A percentile compares a stretch with the other conserved stretches of the same genome.
These are phyloP conservation scores for Aureoboletus auriporus DNA, from an alignment of 768 basidiomycete species.

Conservation along the genomic window DNA sequence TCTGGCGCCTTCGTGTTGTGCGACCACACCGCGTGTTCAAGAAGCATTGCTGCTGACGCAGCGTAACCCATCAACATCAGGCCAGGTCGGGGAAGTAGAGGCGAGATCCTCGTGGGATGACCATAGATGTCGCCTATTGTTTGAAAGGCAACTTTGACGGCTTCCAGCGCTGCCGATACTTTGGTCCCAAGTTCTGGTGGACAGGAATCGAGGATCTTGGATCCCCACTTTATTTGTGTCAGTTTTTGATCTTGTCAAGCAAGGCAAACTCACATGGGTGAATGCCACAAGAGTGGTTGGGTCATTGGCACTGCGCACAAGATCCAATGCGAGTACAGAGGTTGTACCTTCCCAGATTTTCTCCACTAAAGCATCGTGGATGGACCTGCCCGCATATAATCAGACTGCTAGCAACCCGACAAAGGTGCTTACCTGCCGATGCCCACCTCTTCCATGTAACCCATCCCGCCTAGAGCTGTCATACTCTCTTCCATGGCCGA, in stretches of 20 bases:
- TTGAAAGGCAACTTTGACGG: constrained; percentile 38
- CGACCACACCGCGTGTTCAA: constrained; percentile 72
- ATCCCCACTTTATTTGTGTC: constrained; percentile 46
- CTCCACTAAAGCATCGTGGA: constrained; percentile 70
- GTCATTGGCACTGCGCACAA: constrained; percentile 52
- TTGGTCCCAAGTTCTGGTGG: constrained; percentile 30
- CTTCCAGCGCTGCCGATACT: constrained; percentile 28
- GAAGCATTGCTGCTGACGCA: constrained; percentile 50
- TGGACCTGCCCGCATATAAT: constrained; percentile 33
- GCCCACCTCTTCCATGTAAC: constrained; percentile 81
- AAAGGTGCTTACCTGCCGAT: constrained; percentile 46
- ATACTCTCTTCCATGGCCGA: constrained; percentile 71
- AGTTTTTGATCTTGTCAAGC: neutral
- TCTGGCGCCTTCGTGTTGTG: constrained; percentile 26
- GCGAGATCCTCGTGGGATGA: constrained; percentile 31
- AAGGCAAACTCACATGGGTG: constrained; percentile 38
- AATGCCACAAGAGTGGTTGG: constrained; percentile 44
- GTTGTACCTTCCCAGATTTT: constrained; percentile 82
- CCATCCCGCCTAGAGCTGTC: constrained; percentile 69
- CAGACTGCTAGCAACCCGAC: neutral
- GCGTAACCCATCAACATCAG: constrained; percentile 56
- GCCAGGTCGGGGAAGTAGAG: constrained; percentile 52
- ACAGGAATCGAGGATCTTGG: constrained; percentile 38
- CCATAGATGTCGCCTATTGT: constrained; percentile 40
- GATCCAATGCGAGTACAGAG: constrained; percentile 64